These are phyloP conservation scores for Monosporozyma servazzii DNA, from an alignment of 805 yeast species.

Conservation along the genomic window DNA sequence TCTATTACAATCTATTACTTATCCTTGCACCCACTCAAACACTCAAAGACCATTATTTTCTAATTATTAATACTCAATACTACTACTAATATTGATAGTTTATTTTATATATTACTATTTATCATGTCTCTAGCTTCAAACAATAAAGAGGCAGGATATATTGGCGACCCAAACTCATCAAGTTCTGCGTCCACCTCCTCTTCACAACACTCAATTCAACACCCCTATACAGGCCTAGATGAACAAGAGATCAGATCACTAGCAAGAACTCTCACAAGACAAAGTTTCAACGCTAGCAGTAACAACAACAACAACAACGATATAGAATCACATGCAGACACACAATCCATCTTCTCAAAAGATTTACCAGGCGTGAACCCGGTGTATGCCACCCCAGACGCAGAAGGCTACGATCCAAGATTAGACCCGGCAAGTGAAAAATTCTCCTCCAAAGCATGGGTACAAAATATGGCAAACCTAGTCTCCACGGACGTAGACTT, in stretches of 20 bases:
- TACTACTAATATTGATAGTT: too few relatives aligned
- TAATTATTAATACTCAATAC: too few relatives aligned
- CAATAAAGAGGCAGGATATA: background rate
- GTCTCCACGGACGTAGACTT: slow-evolving; percentile 48
- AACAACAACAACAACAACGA: background rate
- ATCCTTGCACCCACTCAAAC: too few relatives aligned
- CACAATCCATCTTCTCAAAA: slow-evolving; percentile 13
- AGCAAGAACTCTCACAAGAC: slow-evolving; percentile 33
- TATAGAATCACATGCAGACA: background rate
- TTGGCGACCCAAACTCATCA: background rate
- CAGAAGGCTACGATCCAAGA: slow-evolving; percentile 29
- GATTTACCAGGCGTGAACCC: slow-evolving; percentile 20
- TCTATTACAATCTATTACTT: too few relatives aligned
- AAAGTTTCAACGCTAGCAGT: background rate
- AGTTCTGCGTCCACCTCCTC: background rate
- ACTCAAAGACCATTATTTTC: too few relatives aligned
- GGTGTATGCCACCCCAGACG: slow-evolving; percentile 11
- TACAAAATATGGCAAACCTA: slow-evolving; percentile 50
- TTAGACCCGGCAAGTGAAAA: slow-evolving; percentile 53
- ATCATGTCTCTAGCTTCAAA: background rate
- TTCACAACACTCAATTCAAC: background rate
- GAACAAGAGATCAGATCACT: slow-evolving; percentile 30
- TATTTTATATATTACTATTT: too few relatives aligned
- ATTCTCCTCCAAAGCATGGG: slow-evolving; percentile 58
- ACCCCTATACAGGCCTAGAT: slow-evolving; percentile 32